Base-by-base conservation (phyloP, 164 flowering plant genomes). In the Liriodendron chinense region DNA sequence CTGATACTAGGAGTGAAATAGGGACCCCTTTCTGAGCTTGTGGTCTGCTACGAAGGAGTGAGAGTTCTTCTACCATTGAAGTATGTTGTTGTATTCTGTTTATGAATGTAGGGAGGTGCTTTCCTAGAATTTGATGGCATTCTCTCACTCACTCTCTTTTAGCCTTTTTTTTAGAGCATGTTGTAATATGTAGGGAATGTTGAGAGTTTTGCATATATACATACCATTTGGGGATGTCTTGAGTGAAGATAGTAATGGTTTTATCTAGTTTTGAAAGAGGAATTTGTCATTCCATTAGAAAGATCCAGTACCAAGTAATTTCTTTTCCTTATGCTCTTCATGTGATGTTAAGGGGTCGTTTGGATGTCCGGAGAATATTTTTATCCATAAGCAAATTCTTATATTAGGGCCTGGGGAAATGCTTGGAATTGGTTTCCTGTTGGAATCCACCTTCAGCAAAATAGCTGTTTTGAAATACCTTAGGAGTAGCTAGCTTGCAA, bases 1-100 rank as follows among this genome's bases (percentile, higher is more conserved):
- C 92, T n/a, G 99, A 94, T 72, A 90, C 98, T 23, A 88, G 97
- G 75, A 96, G 98, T 72, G 99, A 82, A 80, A 82, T 85, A 69
- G 96, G 88, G 78, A 96, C 99, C 47, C 79, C 77, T 57, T 74
- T 68, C 77, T 74, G 63, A 74, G 49, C 49, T 21, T 22, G 13
- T 22, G 13, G 7, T 47, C 34, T 72, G 25, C 43, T 28, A 14
- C 48, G 25, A 34, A 12, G 20, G 47, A 23, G 7, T 25, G 18
- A 65, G 68, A 34, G 10, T 28, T 28, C 18, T 18, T 67, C 34
- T 26, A 28, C 48, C 47, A 26, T 16, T 28, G 34, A 67, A 18
- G 18, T 67, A 34, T 28, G 28, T 26, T 67, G 20, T 4, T 34
- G 69, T 26, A 14, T 67, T 28, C 20, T 67, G 47, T 3, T 26